Evolutionary conservation across 306 rosid genomes (phyloP).

Genomic region (Acacia melanoxylon): DNA sequence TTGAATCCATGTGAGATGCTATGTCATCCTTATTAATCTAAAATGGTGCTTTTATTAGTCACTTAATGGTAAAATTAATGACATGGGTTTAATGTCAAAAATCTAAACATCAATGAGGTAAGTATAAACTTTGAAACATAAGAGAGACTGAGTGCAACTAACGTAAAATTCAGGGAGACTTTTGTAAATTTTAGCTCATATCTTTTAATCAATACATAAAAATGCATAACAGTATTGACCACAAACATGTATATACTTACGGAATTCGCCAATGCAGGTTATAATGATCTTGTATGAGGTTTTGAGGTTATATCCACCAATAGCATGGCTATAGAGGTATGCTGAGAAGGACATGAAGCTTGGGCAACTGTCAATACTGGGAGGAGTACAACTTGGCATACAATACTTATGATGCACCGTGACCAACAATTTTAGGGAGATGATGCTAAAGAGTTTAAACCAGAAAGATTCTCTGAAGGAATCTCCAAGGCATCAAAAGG

Average conservation of each 20-base stretch:
- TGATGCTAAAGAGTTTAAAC: conserved; percentile 44
- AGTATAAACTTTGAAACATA: no score
- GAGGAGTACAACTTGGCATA: not conserved
- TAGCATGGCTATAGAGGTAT: not conserved
- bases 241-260: not conserved
- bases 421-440: conserved; percentile 40
- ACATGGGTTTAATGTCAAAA: no score
- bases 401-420: conserved; percentile 34
- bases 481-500: conserved; percentile 37
- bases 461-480: conserved; percentile 54
- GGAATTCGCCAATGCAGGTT: not conserved
- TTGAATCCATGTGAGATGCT: no score
- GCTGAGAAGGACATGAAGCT: conserved; percentile 25
- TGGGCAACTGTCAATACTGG: conserved; percentile 33
- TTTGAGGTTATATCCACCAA: conserved; percentile 60
- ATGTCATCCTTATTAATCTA: no score
- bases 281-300: no score
- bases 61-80: no score
- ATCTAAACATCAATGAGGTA: no score
- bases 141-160: no score
- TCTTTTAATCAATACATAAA: not conserved
- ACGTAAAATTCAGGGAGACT: no score
- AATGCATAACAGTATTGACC: not conserved
- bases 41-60: no score
- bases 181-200: no score